A percentile compares a stretch with the other conserved stretches of the same genome.
phyloP scores from a whole-genome alignment of 1,284 basidiomycete genomes.

The Volvariella surrecta region DNA sequence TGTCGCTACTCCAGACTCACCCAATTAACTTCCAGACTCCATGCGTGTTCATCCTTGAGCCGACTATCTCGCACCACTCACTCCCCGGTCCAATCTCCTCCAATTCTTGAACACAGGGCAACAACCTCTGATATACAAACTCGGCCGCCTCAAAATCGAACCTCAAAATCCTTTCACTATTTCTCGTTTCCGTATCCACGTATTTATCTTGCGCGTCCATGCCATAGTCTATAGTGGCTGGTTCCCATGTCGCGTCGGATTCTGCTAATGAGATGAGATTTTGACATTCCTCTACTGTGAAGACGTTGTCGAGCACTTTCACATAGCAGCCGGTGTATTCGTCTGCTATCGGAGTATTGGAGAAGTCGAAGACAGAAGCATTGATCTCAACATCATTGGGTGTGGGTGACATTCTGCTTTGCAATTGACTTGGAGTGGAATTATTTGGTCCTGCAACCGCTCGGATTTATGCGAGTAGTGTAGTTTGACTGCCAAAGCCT shows the following conservation, averaged over 20 bases:
- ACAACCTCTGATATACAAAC: slow-evolving; percentile 20
- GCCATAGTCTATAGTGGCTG: slow-evolving; percentile 20
- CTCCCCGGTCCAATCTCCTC: slow-evolving; percentile 17
- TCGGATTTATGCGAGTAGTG: too few species aligned
- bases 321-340: slow-evolving; percentile 23
- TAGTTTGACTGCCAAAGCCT: too few species aligned
- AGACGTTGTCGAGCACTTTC: slow-evolving; percentile 27
- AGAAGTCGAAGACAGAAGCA: slow-evolving; percentile 21
- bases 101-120: slow-evolving; percentile 23
- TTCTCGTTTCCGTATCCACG: slow-evolving; percentile 22
- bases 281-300: slow-evolving; percentile 25
- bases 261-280: slow-evolving; percentile 25
- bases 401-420: too few species aligned
- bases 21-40: slow-evolving; percentile 21
- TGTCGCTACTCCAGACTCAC: too few species aligned
- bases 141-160: slow-evolving; percentile 22
- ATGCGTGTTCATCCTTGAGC: slow-evolving; percentile 8
- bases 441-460: too few species aligned
- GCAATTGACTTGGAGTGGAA: too few species aligned
- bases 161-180: slow-evolving; percentile 25
- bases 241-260: slow-evolving; percentile 20
- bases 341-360: slow-evolving; percentile 17
- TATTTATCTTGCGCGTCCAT: slow-evolving; percentile 16
- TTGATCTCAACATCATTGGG: too few species aligned
- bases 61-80: slow-evolving; percentile 20